phyloP scores from a whole-genome alignment of 352 stramenopile species.

The Globisporangium cederbergense region DNA sequence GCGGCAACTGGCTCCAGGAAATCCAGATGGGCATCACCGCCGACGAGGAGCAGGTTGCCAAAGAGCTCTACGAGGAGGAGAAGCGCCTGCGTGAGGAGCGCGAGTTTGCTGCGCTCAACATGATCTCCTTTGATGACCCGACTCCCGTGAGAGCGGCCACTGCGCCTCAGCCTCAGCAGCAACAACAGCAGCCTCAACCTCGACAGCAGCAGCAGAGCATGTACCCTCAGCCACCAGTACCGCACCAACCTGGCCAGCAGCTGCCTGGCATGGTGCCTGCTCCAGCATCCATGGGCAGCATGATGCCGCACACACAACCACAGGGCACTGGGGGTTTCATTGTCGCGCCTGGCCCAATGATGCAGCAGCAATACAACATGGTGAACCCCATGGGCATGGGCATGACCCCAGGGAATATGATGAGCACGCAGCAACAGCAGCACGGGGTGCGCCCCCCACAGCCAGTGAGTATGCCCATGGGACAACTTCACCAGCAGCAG shows the following conservation, averaged over 20 bases:
- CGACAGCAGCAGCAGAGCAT: slow-evolving; percentile 7
- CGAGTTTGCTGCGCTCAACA: slow-evolving; percentile 67
- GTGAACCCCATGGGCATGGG: slow-evolving; percentile 20
- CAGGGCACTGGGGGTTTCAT: slow-evolving; percentile 3
- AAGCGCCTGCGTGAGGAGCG: slow-evolving; percentile 44
- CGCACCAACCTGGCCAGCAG: neutral
- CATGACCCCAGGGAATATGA: slow-evolving; percentile 10
- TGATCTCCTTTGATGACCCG: slow-evolving; percentile 75
- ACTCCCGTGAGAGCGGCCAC: neutral
- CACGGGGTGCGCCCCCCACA: slow-evolving; percentile 39
- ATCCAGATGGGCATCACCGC: slow-evolving; percentile 66
- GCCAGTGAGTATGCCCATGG: slow-evolving; percentile 18
- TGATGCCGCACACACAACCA: slow-evolving; percentile 1
- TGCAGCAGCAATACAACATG: slow-evolving; percentile 23
- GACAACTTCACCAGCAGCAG: slow-evolving; percentile 5
- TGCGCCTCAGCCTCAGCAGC: neutral
- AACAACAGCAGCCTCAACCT: neutral
- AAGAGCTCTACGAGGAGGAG: slow-evolving; percentile 55
- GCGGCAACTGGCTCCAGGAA: slow-evolving; percentile 74
- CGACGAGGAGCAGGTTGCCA: slow-evolving; percentile 30
- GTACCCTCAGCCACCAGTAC: neutral
- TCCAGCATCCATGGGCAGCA: neutral
- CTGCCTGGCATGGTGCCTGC: neutral
- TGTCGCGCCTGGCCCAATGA: slow-evolving; percentile 6
- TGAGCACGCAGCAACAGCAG: slow-evolving; percentile 15